These are phyloP conservation scores for Canavalia ensiformis DNA, from an alignment of 306 rosid species.

Conservation along the genomic window DNA sequence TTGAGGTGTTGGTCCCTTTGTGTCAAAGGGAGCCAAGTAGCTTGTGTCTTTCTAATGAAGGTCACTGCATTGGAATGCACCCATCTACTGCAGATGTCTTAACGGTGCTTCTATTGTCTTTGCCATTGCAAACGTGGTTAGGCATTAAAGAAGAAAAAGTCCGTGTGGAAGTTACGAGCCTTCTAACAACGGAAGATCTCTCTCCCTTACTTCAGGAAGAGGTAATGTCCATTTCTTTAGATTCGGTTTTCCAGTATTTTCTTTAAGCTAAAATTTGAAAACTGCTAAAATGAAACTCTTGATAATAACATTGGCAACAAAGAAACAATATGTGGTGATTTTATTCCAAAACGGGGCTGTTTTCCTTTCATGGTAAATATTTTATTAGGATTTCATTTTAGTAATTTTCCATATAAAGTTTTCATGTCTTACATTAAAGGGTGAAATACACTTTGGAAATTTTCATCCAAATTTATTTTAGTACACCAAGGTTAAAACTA, in stretches of 20 bases:
- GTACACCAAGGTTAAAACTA: background rate
- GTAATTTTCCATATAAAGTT: slow-evolving; percentile 3
- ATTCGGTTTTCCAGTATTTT: slow-evolving; percentile 5
- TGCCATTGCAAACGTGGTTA: slow-evolving; percentile 82
- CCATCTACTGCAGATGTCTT: slow-evolving; percentile 85
- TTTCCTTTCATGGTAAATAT: background rate
- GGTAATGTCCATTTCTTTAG: slow-evolving; percentile 55
- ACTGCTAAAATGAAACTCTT: background rate
- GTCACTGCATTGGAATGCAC: slow-evolving; percentile 74
- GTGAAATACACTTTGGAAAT: slow-evolving; percentile 18
- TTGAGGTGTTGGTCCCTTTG: slow-evolving; percentile 75
- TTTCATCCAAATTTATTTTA: background rate
- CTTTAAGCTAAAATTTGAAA: slow-evolving; percentile 9
- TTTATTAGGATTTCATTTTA: background rate
- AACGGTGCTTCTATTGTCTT: slow-evolving; percentile 77
- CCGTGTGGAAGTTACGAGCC: slow-evolving; percentile 57
- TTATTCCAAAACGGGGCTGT: background rate
- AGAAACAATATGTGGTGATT: slow-evolving; percentile 9
- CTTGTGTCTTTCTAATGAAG: slow-evolving; percentile 64
- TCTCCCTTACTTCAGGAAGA: slow-evolving; percentile 79
- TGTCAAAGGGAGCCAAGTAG: slow-evolving; percentile 57
- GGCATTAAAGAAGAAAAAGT: slow-evolving; percentile 72
- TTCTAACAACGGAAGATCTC: slow-evolving; percentile 63
- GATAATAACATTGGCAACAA: slow-evolving; percentile 5
- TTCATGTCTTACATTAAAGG: background rate